Percentiles rank a stretch among this genome's conserved stretches.
Conservation (phyloP, 208 protist species). For the Crithidia expoeki region DNA sequence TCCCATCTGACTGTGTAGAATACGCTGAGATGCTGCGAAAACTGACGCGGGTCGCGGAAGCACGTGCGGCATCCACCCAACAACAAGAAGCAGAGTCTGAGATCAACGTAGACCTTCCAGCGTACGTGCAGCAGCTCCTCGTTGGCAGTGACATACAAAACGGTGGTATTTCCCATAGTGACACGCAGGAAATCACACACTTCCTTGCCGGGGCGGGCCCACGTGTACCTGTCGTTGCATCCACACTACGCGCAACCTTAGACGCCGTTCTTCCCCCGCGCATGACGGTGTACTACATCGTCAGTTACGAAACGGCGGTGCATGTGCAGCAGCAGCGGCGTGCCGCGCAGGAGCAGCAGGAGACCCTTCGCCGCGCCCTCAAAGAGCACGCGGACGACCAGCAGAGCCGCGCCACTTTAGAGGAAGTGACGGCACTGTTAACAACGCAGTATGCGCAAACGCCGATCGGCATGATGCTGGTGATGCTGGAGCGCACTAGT, state of each 20-base stretch:
- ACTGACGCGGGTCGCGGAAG: not conserved
- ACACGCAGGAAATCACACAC: not conserved
- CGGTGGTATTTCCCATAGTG: not conserved
- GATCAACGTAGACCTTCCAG: slow-evolving; percentile 16
- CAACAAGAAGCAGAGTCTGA: not conserved
- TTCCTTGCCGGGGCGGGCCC: not conserved
- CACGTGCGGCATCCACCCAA: slow-evolving; percentile 1
- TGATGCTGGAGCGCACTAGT: slow-evolving; percentile 54
- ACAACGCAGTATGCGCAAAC: slow-evolving; percentile 8
- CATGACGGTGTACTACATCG: slow-evolving; percentile 37
- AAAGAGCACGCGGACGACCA: slow-evolving; percentile 25
- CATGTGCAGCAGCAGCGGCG: slow-evolving; percentile 33
- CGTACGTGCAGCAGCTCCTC: slow-evolving; percentile 24
- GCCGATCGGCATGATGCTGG: slow-evolving; percentile 34
- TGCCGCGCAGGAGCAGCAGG: slow-evolving; percentile 14
- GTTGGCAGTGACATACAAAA: not conserved
- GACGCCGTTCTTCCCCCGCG: slow-evolving; percentile 50
- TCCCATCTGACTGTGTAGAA: slow-evolving; percentile 22
- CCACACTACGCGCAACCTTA: slow-evolving; percentile 25
- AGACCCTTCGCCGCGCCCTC: slow-evolving; percentile 4
- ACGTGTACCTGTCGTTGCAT: slow-evolving; percentile 23
- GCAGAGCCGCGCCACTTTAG: slow-evolving; percentile 21
- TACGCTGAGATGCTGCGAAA: slow-evolving; percentile 22
- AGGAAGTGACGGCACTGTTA: slow-evolving; percentile 12
- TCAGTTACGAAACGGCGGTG: slow-evolving; percentile 26